phyloP scores from a whole-genome alignment of 345 rosid species.

The Eucalyptus globulus region DNA sequence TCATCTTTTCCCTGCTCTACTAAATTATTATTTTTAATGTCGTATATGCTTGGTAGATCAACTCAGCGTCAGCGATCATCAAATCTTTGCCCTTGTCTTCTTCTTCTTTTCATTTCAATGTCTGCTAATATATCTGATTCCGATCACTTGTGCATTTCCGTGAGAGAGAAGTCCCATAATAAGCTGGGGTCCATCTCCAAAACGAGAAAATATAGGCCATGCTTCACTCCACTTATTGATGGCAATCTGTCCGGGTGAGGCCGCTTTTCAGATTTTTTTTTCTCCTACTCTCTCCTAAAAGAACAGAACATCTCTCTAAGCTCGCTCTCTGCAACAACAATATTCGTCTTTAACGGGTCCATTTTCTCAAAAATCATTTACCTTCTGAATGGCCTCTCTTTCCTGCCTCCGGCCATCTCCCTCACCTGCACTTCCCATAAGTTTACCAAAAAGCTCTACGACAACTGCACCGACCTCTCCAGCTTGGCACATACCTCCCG shows the following conservation, averaged over 20 bases:
- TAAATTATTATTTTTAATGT: not conserved
- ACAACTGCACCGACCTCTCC: constrained; percentile 42
- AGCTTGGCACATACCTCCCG: constrained; percentile 51
- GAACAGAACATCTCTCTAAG: not conserved
- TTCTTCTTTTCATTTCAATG: not conserved
- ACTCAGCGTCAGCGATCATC: not conserved
- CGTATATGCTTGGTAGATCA: not conserved
- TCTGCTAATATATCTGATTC: not conserved
- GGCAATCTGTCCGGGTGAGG: not conserved
- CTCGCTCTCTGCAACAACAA: not conserved
- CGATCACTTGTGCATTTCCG: not conserved
- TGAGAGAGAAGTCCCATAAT: not conserved
- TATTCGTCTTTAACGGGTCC: too few species aligned
- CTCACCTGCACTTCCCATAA: constrained; percentile 45
- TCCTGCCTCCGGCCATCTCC: constrained; percentile 15
- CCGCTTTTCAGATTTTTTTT: not conserved
- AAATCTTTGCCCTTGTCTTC: not conserved
- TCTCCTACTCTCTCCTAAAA: not conserved
- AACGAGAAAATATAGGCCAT: not conserved
- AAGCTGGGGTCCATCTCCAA: not conserved
- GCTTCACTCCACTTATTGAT: not conserved
- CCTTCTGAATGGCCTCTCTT: not conserved
- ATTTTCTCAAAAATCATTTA: too few species aligned
- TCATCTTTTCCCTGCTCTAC: not conserved
- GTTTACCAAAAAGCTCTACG: constrained; percentile 18